These are phyloP conservation scores for Nematocida parisii DNA, from an alignment of 371 early-diverging fungal species.

Conservation along the genomic window DNA sequence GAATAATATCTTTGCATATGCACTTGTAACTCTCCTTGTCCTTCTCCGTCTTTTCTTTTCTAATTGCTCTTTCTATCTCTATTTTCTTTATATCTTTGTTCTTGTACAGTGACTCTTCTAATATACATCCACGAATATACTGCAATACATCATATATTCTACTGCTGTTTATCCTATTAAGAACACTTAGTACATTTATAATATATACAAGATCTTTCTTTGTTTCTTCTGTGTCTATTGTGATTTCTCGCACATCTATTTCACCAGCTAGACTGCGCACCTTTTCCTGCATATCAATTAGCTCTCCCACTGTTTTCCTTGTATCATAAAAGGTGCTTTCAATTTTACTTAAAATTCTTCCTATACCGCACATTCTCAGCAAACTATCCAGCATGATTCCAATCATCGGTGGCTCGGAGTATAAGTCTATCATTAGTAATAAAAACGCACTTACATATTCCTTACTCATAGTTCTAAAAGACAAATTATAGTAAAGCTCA, in stretches of 20 bases:
- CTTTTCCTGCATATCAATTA: conserved; percentile 22
- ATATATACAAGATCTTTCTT: conserved; percentile 22
- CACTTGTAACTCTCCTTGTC: neutral
- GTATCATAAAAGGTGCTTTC: conserved; percentile 8
- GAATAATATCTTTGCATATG: neutral
- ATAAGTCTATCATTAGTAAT: conserved; percentile 1
- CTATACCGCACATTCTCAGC: conserved; percentile 19
- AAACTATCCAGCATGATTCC: conserved; percentile 43
- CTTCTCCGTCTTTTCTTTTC: neutral
- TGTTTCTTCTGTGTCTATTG: conserved; percentile 6
- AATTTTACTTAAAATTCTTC: neutral
- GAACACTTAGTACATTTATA: conserved; percentile 29
- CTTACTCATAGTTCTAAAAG: conserved; percentile 12
- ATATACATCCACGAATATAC: conserved; percentile 7
- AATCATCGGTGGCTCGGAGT: conserved; percentile 16
- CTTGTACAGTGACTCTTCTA: conserved; percentile 21
- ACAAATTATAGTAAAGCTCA: conserved; percentile 36
- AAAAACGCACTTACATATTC: conserved; percentile 6
- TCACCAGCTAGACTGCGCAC: neutral
- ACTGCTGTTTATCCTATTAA: conserved; percentile 41
- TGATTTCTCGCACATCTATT: conserved; percentile 31
- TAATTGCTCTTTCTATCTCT: neutral
- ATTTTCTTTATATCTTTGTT: conserved; percentile 24
- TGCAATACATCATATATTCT: conserved; percentile 30
- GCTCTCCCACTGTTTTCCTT: neutral